These are phyloP conservation scores for Russula foetens DNA, from an alignment of 768 basidiomycete species.

Conservation along the genomic window DNA sequence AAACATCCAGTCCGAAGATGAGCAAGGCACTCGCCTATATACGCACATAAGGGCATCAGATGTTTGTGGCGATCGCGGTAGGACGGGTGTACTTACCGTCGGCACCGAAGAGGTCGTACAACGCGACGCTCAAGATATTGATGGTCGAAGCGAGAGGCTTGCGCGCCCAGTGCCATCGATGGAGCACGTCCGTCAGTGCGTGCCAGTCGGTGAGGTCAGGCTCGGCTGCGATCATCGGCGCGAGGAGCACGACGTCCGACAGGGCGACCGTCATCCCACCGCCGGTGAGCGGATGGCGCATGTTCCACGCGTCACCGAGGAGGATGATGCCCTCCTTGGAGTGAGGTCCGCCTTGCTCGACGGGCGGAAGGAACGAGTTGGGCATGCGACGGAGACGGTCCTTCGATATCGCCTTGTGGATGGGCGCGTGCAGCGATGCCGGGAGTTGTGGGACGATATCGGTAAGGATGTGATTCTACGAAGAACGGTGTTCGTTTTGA, in stretches of 20 bases:
- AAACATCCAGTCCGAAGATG: slow-evolving; percentile 82
- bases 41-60: neutral
- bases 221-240: slow-evolving; percentile 47
- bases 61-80: too few relatives aligned
- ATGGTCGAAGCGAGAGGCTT: slow-evolving; percentile 80
- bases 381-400: slow-evolving; percentile 89
- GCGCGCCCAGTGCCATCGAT: slow-evolving; percentile 78
- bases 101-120: slow-evolving; percentile 92
- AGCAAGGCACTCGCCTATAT: slow-evolving; percentile 48
- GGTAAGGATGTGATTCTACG: slow-evolving; percentile 57
- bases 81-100: slow-evolving; percentile 54
- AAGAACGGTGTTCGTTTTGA: neutral
- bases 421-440: slow-evolving; percentile 51
- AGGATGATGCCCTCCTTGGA: slow-evolving; percentile 68
- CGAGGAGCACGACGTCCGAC: slow-evolving; percentile 71
- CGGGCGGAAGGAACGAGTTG: slow-evolving; percentile 84
- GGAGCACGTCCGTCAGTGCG: slow-evolving; percentile 42
- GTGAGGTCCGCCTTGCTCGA: slow-evolving; percentile 45
- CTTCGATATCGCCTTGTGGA: slow-evolving; percentile 61
- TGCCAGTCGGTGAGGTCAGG: slow-evolving; percentile 41
- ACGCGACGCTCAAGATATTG: slow-evolving; percentile 86
- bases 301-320: slow-evolving; percentile 95
- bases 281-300: slow-evolving; percentile 97
- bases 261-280: slow-evolving; percentile 98
- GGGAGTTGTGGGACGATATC: slow-evolving; percentile 82